These are phyloP conservation scores for Schwanniomyces occidentalis DNA, from an alignment of 805 yeast genomes.

Conservation along the genomic window DNA sequence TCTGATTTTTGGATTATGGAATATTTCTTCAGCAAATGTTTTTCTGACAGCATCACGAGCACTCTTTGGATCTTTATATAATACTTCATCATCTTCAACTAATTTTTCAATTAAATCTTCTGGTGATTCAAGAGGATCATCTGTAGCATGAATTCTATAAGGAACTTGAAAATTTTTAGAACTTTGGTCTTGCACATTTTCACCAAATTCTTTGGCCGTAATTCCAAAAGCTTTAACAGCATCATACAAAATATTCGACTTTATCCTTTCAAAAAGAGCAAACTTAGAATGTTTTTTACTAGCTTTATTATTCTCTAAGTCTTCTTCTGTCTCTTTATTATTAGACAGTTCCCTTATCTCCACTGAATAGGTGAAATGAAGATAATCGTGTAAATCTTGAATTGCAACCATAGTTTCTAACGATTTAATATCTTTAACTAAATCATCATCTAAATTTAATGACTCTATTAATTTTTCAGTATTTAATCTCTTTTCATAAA, in stretches of 20 bases:
- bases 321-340: constrained; percentile 30
- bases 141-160: constrained; percentile 66
- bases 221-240: constrained; percentile 74
- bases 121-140: constrained; percentile 65
- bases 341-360: constrained; percentile 51
- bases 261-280: constrained; percentile 65
- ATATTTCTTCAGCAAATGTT: constrained; percentile 75
- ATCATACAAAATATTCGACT: constrained; percentile 60
- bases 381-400: constrained; percentile 84
- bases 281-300: constrained; percentile 59
- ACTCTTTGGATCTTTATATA: constrained; percentile 56
- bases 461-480: constrained; percentile 57
- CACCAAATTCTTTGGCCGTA: constrained; percentile 78
- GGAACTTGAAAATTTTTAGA: constrained; percentile 45
- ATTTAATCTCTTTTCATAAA: constrained; percentile 69
- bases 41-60: constrained; percentile 75
- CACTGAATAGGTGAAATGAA: constrained; percentile 70
- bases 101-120: constrained; percentile 53
- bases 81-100: constrained; percentile 46
- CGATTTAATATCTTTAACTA: constrained; percentile 52
- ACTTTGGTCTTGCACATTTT: constrained; percentile 67
- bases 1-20: constrained; percentile 78
- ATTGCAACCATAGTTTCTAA: constrained; percentile 72
- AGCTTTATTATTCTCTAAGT: constrained; percentile 23
- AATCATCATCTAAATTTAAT: constrained; percentile 57